Evolutionary conservation across 805 yeast species (phyloP).

Genomic region (Saturnispora diversa): DNA sequence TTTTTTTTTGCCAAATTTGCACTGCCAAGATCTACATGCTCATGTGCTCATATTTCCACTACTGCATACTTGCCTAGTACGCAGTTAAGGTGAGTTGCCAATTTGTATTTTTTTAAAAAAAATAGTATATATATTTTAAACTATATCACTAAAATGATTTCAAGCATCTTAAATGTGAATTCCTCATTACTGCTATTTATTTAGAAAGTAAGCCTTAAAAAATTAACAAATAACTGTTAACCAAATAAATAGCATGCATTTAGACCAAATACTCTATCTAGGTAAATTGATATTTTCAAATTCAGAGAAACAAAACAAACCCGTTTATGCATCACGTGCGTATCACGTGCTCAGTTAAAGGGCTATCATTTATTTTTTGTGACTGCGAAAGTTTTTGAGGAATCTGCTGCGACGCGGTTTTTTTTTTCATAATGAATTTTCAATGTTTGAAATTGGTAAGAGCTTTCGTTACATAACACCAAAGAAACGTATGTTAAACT

Average conservation of each 20-base stretch:
- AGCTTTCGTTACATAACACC: conserved; percentile 4
- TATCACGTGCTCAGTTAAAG: conserved; percentile 1
- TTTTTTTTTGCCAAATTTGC: neutral
- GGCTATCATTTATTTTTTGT: neutral
- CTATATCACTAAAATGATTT: too few relatives aligned
- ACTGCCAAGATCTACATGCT: neutral
- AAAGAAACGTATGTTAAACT: conserved; percentile 10
- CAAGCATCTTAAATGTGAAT: too few relatives aligned
- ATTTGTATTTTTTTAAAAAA: too few relatives aligned
- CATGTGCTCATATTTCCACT: neutral
- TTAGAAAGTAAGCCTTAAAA: neutral
- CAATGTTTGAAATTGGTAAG: conserved; percentile 1
- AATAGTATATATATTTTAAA: too few relatives aligned
- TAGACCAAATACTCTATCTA: too few relatives aligned
- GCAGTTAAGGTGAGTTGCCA: too few relatives aligned
- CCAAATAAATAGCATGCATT: too few relatives aligned
- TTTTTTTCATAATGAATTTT: neutral
- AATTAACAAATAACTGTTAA: too few relatives aligned
- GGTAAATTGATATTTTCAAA: too few relatives aligned
- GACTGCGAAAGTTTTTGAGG: neutral
- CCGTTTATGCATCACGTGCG: conserved; percentile 5
- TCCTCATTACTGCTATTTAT: too few relatives aligned
- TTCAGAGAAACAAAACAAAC: too few relatives aligned
- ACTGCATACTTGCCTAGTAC: too few relatives aligned
- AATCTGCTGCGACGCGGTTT: conserved; percentile 1